These are phyloP conservation scores for Salix purpurea DNA, from an alignment of 345 rosid species.

Conservation along the genomic window DNA sequence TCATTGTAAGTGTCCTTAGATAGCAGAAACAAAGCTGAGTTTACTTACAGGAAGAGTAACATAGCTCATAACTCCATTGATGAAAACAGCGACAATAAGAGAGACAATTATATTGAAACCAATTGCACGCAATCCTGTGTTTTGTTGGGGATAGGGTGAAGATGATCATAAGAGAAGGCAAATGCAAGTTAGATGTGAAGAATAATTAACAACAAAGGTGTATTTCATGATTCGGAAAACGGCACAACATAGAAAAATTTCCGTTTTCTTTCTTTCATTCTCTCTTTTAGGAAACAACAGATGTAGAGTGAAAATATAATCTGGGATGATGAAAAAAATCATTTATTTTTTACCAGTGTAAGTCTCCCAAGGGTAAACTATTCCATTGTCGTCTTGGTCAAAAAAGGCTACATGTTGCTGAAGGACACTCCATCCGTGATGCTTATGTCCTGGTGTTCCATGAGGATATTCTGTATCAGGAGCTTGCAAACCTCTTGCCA, in stretches of 20 bases:
- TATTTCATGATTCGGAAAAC: not conserved
- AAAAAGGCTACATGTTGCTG: slow-evolving; percentile 90
- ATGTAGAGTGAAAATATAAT: not conserved
- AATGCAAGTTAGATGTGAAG: not conserved
- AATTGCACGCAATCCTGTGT: slow-evolving; percentile 49
- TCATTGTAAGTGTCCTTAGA: not conserved
- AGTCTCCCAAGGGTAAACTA: slow-evolving; percentile 97
- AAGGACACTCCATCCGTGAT: slow-evolving; percentile 58
- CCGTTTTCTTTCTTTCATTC: not conserved
- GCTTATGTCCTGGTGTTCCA: slow-evolving; percentile 58
- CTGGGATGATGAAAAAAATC: not conserved
- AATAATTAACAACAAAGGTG: not conserved
- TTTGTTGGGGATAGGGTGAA: too few species aligned
- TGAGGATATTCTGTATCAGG: slow-evolving; percentile 58
- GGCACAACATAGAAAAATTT: not conserved
- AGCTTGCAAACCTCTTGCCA: slow-evolving; percentile 75
- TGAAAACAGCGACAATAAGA: slow-evolving; percentile 38
- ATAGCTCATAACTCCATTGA: slow-evolving; percentile 54
- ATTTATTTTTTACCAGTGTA: slow-evolving; percentile 43
- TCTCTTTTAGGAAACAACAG: not conserved
- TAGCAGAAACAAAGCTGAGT: not conserved
- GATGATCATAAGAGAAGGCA: not conserved
- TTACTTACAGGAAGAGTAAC: slow-evolving; percentile 56
- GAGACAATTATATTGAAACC: slow-evolving; percentile 66
- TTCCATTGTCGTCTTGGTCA: slow-evolving; percentile 72